Evolutionary conservation across 257 asterid species (phyloP).

Genomic region (Solanum corneliomulleri): DNA sequence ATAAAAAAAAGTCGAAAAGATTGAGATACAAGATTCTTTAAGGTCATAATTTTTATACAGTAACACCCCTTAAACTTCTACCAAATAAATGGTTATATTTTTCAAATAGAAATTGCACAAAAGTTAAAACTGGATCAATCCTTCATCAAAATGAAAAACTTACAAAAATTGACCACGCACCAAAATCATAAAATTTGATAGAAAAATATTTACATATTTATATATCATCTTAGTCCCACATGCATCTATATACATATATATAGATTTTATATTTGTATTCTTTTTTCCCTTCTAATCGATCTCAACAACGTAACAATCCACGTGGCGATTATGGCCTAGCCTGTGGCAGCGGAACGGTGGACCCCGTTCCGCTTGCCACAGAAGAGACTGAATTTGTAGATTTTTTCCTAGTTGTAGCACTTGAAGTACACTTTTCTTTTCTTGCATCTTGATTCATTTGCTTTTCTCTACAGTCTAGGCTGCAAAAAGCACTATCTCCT

Average conservation of each 20-base stretch:
- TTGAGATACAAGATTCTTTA: background rate
- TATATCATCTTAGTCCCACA: background rate
- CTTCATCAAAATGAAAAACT: background rate
- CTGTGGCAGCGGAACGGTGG: constrained; percentile 24
- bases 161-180: background rate
- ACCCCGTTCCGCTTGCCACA: constrained; percentile 11
- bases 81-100: background rate
- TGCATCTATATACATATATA: background rate
- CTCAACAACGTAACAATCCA: background rate
- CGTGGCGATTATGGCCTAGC: constrained; percentile 35
- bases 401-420: constrained; percentile 28
- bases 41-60: too few species aligned
- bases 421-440: constrained; percentile 40
- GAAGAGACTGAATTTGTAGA: background rate
- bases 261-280: background rate
- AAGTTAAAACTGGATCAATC: background rate
- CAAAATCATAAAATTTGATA: background rate
- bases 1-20: too few species aligned
- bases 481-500: constrained; percentile 93
- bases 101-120: background rate
- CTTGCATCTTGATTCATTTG: constrained; percentile 68
- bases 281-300: background rate
- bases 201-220: background rate
- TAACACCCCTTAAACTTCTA: background rate
- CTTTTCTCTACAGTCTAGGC: constrained; percentile 68